phyloP scores from a whole-genome alignment of 2,329 filamentous ascomycete genomes.

The Dothiorella sarmentorum region DNA sequence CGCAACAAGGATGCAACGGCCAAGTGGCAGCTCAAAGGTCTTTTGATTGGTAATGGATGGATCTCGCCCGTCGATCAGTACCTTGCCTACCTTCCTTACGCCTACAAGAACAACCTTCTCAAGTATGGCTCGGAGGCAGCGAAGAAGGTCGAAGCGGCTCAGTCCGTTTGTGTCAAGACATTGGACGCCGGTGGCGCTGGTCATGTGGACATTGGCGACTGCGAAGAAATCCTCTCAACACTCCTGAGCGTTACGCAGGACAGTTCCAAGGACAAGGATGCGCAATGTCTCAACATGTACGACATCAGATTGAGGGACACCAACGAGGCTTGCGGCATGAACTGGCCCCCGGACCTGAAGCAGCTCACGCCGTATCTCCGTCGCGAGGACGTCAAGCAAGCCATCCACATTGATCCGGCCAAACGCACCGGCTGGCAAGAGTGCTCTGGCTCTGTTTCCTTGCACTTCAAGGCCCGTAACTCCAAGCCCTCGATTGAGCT shows the following conservation, averaged over 20 bases:
- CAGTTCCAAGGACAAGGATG: constrained; percentile 49
- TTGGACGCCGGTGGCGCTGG: constrained; percentile 58
- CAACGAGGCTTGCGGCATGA: constrained; percentile 84
- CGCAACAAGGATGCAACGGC: constrained; percentile 65
- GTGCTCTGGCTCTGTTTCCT: constrained; percentile 75
- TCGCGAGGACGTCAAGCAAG: constrained; percentile 70
- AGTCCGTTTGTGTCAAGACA: constrained; percentile 63
- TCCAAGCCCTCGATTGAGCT: constrained; percentile 71
- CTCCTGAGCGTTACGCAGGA: constrained; percentile 66
- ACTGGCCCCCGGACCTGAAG: constrained; percentile 87
- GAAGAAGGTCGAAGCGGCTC: constrained; percentile 64
- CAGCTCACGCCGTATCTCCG: constrained; percentile 80
- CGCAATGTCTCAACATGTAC: constrained; percentile 89
- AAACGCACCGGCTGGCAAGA: constrained; percentile 90
- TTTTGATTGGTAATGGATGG: constrained; percentile 97
- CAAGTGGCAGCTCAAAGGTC: constrained; percentile 75
- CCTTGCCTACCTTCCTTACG: constrained; percentile 76
- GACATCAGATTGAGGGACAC: constrained; percentile 79
- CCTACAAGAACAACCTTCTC: constrained; percentile 72
- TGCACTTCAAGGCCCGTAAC: constrained; percentile 65
- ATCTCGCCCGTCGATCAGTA: constrained; percentile 90
- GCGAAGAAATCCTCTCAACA: constrained; percentile 72
- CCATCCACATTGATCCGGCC: constrained; percentile 76
- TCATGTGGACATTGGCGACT: constrained; percentile 65
- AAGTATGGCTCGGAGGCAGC: constrained; percentile 62